Conservation (phyloP, 768 basidiomycete genomes). For the Psilocybe azurescens region DNA sequence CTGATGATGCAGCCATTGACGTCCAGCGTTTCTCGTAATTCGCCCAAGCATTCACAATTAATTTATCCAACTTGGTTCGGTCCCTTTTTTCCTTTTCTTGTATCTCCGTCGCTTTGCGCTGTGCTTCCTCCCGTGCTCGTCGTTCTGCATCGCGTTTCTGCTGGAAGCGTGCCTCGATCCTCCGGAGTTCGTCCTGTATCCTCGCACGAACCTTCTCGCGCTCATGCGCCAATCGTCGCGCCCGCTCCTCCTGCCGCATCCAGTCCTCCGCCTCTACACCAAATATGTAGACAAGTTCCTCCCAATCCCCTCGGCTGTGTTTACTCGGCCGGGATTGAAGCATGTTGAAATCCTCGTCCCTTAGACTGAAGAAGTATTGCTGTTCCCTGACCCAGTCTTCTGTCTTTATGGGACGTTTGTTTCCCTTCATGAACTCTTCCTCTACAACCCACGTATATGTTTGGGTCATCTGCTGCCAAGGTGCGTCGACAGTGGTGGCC, state of each 20-base stretch:
- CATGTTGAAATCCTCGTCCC: constrained; percentile 2
- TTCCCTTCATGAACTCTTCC: constrained; percentile 51
- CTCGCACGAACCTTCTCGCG: constrained; percentile 51
- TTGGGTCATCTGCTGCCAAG: constrained; percentile 43
- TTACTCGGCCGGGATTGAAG: constrained; percentile 17
- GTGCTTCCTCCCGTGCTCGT: constrained; percentile 52
- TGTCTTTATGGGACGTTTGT: constrained; percentile 53
- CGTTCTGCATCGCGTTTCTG: constrained; percentile 55
- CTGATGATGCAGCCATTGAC: constrained; percentile 48
- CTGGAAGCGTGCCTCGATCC: constrained; percentile 58
- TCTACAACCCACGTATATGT: constrained; percentile 58
- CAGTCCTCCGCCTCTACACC: constrained; percentile 56
- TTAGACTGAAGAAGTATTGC: constrained; percentile 43
- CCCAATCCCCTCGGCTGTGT: constrained; percentile 48
- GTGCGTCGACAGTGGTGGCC: constrained; percentile 20
- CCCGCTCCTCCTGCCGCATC: constrained; percentile 56
- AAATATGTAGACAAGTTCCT: constrained; percentile 56
- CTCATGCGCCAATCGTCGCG: constrained; percentile 47
- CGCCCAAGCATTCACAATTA: constrained; percentile 60
- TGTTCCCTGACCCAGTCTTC: constrained; percentile 72
- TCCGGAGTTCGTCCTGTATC: constrained; percentile 58
- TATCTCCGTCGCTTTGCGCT: constrained; percentile 40
- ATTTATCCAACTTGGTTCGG: constrained; percentile 46
- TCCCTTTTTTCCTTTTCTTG: constrained; percentile 52
- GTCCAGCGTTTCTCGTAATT: constrained; percentile 72